Evolutionary conservation across 2,329 filamentous ascomycete genomes (phyloP).

Genomic region (Penicillium sp.): DNA sequence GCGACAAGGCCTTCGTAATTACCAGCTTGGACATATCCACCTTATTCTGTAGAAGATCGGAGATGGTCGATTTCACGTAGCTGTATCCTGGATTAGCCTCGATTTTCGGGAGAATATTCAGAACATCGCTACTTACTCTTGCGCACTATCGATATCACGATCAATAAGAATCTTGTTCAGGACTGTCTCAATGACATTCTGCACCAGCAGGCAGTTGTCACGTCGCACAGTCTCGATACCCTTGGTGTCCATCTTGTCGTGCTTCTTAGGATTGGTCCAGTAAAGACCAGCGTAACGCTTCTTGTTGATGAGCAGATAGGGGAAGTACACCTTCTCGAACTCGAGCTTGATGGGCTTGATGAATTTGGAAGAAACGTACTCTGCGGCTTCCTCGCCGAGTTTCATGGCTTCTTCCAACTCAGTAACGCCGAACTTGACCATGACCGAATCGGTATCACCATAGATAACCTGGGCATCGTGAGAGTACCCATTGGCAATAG

Average conservation of each 20-base stretch:
- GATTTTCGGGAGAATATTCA: not conserved
- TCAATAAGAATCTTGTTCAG: conserved; percentile 95
- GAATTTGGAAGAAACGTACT: conserved; percentile 88
- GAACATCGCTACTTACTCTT: conserved; percentile 69
- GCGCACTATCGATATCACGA: conserved; percentile 82
- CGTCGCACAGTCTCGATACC: conserved; percentile 97
- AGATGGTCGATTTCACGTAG: conserved; percentile 95
- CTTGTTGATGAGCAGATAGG: conserved; percentile 98
- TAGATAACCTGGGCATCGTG: conserved; percentile 98
- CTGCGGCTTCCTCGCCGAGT: conserved; percentile 88
- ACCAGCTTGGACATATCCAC: conserved; percentile 99
- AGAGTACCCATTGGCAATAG: conserved; percentile 88
- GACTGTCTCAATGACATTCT: conserved; percentile 96
- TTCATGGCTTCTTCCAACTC: conserved; percentile 90
- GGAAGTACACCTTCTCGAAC: conserved; percentile 99
- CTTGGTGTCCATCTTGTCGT: conserved; percentile 99
- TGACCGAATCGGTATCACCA: conserved; percentile 98
- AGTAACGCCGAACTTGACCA: conserved; percentile 96
- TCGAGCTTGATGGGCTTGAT: conserved; percentile 97
- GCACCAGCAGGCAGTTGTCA: conserved; percentile 94
- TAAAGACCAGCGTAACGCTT: conserved; percentile 98
- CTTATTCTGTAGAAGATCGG: conserved; percentile 94
- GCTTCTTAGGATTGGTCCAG: conserved; percentile 93
- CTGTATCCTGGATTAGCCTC: conserved; percentile 56
- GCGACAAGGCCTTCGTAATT: conserved; percentile 95